Conservation (phyloP, 2,329 filamentous ascomycete genomes). For the Clonostachys sp. region DNA sequence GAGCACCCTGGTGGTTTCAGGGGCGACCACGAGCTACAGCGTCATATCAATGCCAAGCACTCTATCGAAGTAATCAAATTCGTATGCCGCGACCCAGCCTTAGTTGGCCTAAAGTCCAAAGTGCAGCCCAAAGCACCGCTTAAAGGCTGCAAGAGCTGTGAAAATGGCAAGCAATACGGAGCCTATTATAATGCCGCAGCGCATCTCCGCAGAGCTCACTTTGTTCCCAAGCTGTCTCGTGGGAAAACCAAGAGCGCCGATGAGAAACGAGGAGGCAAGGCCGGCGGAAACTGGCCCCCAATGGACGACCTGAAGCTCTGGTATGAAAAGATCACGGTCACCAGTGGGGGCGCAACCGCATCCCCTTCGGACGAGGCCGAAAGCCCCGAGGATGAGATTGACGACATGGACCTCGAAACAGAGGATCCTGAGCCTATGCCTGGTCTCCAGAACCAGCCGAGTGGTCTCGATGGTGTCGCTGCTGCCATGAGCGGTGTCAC, state of each 20-base stretch:
- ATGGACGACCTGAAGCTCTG: conserved; percentile 56
- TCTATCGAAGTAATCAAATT: conserved; percentile 47
- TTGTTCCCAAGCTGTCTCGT: conserved; percentile 58
- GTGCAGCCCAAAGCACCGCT: conserved; percentile 60
- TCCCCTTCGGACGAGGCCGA: conserved; percentile 15
- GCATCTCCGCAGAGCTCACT: conserved; percentile 83
- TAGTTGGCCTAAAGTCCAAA: conserved; percentile 28
- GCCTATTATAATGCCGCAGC: conserved; percentile 95
- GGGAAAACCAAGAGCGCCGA: conserved; percentile 31
- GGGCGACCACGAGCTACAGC: conserved; percentile 76
- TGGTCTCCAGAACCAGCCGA: background rate
- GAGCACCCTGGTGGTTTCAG: conserved; percentile 76
- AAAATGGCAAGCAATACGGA: conserved; percentile 72
- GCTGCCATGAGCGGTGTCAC: too few species aligned
- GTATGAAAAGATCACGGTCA: conserved; percentile 49
- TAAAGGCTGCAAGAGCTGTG: conserved; percentile 79
- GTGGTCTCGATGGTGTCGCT: too few species aligned
- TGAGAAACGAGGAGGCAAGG: conserved; percentile 50
- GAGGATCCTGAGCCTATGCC: conserved; percentile 3
- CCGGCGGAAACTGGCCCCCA: conserved; percentile 47
- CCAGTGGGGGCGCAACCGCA: conserved; percentile 24
- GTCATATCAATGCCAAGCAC: conserved; percentile 66
- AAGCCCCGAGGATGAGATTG: conserved; percentile 22
- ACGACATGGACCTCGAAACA: conserved; percentile 14
- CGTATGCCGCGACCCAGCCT: conserved; percentile 50